phyloP scores from a whole-genome alignment of 2,329 filamentous ascomycete genomes.

The Nemania bipapillata region DNA sequence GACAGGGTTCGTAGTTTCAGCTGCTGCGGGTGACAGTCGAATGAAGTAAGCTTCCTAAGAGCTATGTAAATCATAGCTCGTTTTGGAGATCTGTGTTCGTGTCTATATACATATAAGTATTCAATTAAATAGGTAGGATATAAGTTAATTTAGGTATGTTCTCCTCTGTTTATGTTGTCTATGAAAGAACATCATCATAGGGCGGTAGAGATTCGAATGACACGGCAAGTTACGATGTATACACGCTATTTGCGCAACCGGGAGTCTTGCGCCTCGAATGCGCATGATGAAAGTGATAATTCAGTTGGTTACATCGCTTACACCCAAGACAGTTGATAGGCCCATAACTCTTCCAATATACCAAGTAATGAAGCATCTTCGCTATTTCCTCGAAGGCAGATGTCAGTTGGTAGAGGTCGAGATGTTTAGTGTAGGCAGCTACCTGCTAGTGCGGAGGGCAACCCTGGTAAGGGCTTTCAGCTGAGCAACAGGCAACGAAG shows the following conservation, averaged over 20 bases:
- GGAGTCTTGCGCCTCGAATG: neutral
- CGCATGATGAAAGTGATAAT: neutral
- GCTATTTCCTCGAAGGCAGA: neutral
- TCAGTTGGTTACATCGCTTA: neutral
- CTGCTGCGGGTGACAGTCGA: neutral
- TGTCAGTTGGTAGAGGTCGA: neutral
- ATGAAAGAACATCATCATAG: neutral
- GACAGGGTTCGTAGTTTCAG: neutral
- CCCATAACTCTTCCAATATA: neutral
- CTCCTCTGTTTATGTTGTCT: neutral
- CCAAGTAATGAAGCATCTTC: neutral
- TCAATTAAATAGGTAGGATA: neutral
- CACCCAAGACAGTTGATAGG: no score
- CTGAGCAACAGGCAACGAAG: constrained; percentile 2
- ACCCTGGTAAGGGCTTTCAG: constrained; percentile 12
- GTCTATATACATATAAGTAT: no score
- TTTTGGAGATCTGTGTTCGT: no score
- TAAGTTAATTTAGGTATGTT: neutral
- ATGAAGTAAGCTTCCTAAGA: neutral
- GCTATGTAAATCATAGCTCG: no score
- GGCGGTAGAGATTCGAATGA: neutral
- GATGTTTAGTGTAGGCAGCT: constrained; percentile 19
- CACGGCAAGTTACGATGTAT: neutral
- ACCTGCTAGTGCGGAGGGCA: neutral
- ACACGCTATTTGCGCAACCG: neutral